Evolutionary conservation across 2,329 filamentous ascomycete genomes (phyloP).

Genomic region (Macrophomina pseudophaseolina): DNA sequence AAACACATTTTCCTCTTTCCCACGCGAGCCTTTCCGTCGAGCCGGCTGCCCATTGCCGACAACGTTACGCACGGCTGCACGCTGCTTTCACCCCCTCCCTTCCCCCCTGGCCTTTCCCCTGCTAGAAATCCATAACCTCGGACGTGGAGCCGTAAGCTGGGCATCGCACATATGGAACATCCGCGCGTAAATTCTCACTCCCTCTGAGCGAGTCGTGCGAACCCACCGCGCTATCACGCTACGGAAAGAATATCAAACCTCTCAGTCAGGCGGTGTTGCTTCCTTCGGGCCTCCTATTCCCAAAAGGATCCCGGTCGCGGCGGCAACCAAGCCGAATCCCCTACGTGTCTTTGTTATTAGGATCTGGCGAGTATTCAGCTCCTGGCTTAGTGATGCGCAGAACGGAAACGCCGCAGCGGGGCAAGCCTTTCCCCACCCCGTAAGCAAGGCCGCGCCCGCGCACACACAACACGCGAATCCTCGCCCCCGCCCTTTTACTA

Average conservation of each 20-base stretch:
- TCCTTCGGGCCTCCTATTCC: neutral
- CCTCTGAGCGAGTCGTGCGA: neutral
- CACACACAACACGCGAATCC: neutral
- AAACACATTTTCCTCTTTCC: neutral
- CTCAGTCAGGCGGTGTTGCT: neutral
- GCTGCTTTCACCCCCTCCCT: neutral
- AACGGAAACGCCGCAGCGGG: neutral
- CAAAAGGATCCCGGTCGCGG: neutral
- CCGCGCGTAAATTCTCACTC: neutral
- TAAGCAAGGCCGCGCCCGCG: neutral
- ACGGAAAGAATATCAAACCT: neutral
- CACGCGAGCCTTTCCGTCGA: neutral
- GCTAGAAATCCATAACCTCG: neutral
- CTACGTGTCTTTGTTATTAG: no score
- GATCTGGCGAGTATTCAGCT: no score
- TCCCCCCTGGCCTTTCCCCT: no score
- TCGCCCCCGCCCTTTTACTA: neutral
- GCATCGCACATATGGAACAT: neutral
- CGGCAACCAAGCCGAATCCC: neutral
- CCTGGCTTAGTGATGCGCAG: slow-evolving; percentile 2
- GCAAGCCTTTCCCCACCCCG: neutral
- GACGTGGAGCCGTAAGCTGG: neutral
- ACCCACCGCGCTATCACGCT: neutral
- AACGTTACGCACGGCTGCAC: neutral
- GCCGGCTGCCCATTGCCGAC: neutral